Conservation (phyloP, 1,284 basidiomycete species). For the Cystobasidiaceae sp. region DNA sequence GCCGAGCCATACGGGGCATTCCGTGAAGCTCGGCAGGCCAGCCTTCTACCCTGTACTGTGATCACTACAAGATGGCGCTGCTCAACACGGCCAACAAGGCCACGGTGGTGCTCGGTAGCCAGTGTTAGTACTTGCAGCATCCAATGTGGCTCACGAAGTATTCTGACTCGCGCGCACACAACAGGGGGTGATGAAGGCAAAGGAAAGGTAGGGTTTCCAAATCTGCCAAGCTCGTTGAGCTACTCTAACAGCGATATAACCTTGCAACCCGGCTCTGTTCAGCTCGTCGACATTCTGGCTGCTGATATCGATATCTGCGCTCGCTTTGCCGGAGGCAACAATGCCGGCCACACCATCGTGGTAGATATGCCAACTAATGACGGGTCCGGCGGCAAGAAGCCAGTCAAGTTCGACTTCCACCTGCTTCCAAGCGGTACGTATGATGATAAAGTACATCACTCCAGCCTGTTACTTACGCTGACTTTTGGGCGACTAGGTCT, state of each 20-base stretch:
- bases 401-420: constrained; percentile 91
- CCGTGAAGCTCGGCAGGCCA: too few species aligned
- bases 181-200: constrained; percentile 33
- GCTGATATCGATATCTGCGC: constrained; percentile 88
- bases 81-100: constrained; percentile 27
- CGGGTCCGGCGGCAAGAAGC: constrained; percentile 57
- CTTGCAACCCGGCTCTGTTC: constrained; percentile 44
- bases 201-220: constrained; percentile 24
- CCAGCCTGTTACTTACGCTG: neutral
- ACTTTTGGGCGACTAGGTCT: constrained; percentile 57
- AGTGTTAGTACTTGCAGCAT: neutral
- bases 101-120: constrained; percentile 26
- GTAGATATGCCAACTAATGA: constrained; percentile 55
- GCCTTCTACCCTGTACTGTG: too few species aligned
- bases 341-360: constrained; percentile 97
- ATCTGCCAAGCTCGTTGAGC: neutral
- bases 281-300: constrained; percentile 87
- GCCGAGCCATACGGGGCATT: too few species aligned
- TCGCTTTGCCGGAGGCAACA: constrained; percentile 95
- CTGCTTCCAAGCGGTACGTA: constrained; percentile 81
- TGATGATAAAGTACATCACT: too few species aligned
- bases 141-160: neutral
- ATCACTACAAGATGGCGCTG: constrained; percentile 16
- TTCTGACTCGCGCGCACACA: neutral
- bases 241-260: neutral